These are phyloP conservation scores for Pseudonectria foliicola DNA, from an alignment of 2,329 filamentous ascomycete genomes.

Conservation along the genomic window DNA sequence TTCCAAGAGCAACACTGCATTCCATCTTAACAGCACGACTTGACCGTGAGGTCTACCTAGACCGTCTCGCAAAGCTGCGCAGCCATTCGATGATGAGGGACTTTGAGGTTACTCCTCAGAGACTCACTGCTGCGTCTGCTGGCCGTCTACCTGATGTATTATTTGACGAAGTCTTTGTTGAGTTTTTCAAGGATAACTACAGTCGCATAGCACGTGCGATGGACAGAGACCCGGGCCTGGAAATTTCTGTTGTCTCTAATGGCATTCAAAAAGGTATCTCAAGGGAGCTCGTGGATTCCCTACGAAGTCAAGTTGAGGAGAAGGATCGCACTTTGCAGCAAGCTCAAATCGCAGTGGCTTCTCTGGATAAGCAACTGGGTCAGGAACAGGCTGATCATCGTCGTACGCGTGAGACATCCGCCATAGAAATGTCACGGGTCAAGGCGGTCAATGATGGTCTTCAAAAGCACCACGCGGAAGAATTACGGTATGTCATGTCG, in stretches of 20 bases:
- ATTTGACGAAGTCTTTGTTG: conserved; percentile 80
- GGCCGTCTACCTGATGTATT: conserved; percentile 68
- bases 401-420: conserved; percentile 50
- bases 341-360: conserved; percentile 36
- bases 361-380: conserved; percentile 49
- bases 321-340: conserved; percentile 50
- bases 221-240: conserved; percentile 82
- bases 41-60: conserved; percentile 80
- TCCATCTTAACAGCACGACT: conserved; percentile 69
- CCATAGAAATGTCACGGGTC: conserved; percentile 34
- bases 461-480: conserved; percentile 62
- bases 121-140: conserved; percentile 39
- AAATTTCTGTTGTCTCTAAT: conserved; percentile 73
- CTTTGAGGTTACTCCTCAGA: conserved; percentile 79
- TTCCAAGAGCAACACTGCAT: conserved; percentile 74
- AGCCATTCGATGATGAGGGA: conserved; percentile 75
- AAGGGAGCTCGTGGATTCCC: conserved; percentile 81
- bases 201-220: conserved; percentile 77
- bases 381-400: conserved; percentile 70
- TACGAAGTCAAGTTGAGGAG: conserved; percentile 70
- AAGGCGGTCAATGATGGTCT: conserved; percentile 64
- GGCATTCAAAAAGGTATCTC: conserved; percentile 85
- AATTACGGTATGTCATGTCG: conserved; percentile 43
- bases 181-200: conserved; percentile 95
- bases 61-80: conserved; percentile 70